Percentiles rank a stretch among this genome's conserved stretches.
Conservation (phyloP, 2,329 filamentous ascomycete genomes). For the Leptosphaerulina australis region DNA sequence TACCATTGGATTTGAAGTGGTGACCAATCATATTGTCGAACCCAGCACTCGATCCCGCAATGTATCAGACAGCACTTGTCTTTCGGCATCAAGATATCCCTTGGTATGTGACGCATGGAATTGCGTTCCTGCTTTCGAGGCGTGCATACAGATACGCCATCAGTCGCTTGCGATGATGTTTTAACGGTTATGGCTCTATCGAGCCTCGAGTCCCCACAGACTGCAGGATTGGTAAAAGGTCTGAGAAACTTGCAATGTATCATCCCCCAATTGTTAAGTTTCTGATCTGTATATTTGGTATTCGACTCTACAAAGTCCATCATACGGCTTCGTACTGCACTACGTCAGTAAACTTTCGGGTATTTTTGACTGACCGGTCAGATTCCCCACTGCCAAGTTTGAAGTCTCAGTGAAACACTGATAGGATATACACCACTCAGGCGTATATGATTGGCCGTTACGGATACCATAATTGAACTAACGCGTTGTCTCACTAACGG, state of each 20-base stretch:
- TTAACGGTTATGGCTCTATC: background rate
- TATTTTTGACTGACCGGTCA: background rate
- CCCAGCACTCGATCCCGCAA: background rate
- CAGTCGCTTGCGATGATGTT: background rate
- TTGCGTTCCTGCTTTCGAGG: slow-evolving; percentile 2
- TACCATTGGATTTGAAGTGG: too few species aligned
- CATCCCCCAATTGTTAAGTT: too few species aligned
- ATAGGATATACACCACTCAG: background rate
- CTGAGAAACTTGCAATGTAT: background rate
- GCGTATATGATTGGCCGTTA: slow-evolving; percentile 1
- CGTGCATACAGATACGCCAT: slow-evolving; percentile 9
- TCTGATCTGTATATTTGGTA: too few species aligned
- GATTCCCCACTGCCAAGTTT: background rate
- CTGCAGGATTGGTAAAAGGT: background rate
- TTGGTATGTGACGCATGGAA: background rate
- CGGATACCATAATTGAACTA: background rate
- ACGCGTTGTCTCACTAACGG: slow-evolving; percentile 7
- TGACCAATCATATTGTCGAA: background rate
- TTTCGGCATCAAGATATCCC: background rate
- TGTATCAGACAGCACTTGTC: background rate
- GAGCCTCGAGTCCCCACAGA: background rate
- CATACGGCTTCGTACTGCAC: background rate
- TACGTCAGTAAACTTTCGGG: background rate
- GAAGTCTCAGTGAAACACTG: slow-evolving; percentile 4
- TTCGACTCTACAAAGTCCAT: background rate